Conservation (phyloP, 208 protist genomes). For the Porcisia hertigi region DNA sequence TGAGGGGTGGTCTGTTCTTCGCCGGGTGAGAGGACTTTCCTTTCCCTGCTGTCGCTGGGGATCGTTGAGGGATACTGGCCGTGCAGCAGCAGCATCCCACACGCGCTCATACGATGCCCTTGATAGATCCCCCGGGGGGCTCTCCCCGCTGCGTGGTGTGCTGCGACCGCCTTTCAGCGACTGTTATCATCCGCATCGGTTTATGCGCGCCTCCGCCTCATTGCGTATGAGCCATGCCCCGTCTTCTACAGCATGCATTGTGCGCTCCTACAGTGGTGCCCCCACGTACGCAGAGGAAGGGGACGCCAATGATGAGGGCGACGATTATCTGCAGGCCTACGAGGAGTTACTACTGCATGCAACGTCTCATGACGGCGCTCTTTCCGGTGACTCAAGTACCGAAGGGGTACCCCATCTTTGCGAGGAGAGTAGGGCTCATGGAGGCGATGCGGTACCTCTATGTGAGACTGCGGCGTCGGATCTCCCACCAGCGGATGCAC, state of each 20-base stretch:
- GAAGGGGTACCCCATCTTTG: background rate
- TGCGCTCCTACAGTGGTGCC: background rate
- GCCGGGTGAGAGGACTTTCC: background rate
- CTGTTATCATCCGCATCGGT: background rate
- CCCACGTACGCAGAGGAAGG: background rate
- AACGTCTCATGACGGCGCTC: background rate
- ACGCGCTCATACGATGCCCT: background rate
- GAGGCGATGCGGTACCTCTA: background rate
- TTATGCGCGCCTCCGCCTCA: background rate
- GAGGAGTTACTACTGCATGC: conserved; percentile 58
- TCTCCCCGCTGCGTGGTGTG: background rate
- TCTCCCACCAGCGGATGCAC: conserved; percentile 8
- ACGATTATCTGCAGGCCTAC: conserved; percentile 64
- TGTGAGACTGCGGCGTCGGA: background rate
- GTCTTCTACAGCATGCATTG: background rate
- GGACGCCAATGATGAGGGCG: conserved; percentile 10
- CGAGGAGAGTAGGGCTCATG: background rate
- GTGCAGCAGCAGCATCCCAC: background rate
- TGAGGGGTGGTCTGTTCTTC: no score
- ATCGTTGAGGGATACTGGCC: background rate
- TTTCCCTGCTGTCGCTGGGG: background rate
- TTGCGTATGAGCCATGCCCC: background rate
- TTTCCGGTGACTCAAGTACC: background rate
- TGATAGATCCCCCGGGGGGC: no score
- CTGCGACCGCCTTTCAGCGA: background rate